Evolutionary conservation across 2,329 filamentous ascomycete species (phyloP).

Genomic region (Myrmaecium sp.): DNA sequence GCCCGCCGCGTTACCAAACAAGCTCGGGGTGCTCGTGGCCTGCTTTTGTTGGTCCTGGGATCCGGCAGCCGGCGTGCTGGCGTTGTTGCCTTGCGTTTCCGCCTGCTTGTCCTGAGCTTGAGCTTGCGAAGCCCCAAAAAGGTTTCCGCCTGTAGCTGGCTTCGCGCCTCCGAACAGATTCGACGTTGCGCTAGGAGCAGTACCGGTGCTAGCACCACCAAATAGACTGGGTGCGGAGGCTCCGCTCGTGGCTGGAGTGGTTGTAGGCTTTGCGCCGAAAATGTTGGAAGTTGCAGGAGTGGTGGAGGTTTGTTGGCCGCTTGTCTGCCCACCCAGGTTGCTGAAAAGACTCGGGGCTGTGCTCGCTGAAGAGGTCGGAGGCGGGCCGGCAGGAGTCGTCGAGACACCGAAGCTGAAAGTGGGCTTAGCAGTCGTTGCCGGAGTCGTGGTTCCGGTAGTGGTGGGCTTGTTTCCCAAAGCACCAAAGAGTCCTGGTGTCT

Average conservation of each 20-base stretch:
- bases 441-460: slow-evolving; percentile 1
- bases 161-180: slow-evolving; percentile 1
- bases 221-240: slow-evolving; percentile 3
- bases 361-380: slow-evolving; percentile 10
- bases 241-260: slow-evolving; percentile 3
- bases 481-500: too few species aligned
- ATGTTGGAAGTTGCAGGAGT: slow-evolving; percentile 2
- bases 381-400: slow-evolving; percentile 22
- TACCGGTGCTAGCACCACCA: slow-evolving; percentile 2
- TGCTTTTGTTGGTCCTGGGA: too few species aligned
- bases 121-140: too few species aligned
- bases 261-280: slow-evolving; percentile 2
- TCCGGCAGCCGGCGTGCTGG: too few species aligned
- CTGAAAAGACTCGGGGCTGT: too few species aligned
- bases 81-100: too few species aligned
- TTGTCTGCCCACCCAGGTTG: too few species aligned
- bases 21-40: slow-evolving; percentile 9
- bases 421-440: slow-evolving; percentile 11
- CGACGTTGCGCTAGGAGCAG: too few species aligned
- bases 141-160: too few species aligned
- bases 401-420: slow-evolving; percentile 15
- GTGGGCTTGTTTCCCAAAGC: neutral
- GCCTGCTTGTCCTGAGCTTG: too few species aligned
- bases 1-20: slow-evolving; percentile 3
- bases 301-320: neutral